Conservation (phyloP, 2,329 filamentous ascomycete species). For the Neofusicoccum cordaticola region DNA sequence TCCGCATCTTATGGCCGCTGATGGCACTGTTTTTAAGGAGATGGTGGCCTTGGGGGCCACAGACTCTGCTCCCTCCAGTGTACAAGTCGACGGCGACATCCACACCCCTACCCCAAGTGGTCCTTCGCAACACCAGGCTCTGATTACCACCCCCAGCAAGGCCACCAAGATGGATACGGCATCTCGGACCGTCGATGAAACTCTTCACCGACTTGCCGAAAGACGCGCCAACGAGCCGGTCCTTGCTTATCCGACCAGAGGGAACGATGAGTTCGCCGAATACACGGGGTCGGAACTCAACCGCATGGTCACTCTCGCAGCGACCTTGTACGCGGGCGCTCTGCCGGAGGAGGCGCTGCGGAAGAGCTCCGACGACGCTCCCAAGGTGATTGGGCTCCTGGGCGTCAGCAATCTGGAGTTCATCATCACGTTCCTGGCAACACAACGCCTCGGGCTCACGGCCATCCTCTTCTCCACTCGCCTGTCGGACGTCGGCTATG, state of each 20-base stretch:
- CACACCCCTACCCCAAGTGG: too few species aligned
- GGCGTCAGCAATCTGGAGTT: background rate
- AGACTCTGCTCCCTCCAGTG: too few species aligned
- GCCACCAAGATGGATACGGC: too few species aligned
- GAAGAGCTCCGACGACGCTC: background rate
- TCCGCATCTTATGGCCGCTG: too few species aligned
- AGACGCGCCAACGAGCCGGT: background rate
- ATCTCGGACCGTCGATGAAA: too few species aligned
- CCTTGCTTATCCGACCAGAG: background rate
- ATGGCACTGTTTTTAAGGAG: too few species aligned
- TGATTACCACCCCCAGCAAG: too few species aligned
- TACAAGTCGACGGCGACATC: too few species aligned
- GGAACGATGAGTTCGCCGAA: background rate
- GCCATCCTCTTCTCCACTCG: background rate
- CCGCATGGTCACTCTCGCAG: background rate
- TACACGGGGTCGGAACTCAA: background rate
- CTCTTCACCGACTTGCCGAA: background rate
- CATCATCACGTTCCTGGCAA: background rate
- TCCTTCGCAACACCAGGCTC: too few species aligned
- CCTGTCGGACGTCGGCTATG: background rate
- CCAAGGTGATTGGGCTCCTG: background rate
- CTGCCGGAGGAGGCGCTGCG: background rate
- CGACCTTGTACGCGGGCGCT: background rate
- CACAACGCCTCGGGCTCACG: background rate
- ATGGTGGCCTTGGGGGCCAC: too few species aligned